A percentile compares a stretch with the other conserved stretches of the same genome.
phyloP scores from a whole-genome alignment of 306 rosid genomes.

The Cicer yamashitae region DNA sequence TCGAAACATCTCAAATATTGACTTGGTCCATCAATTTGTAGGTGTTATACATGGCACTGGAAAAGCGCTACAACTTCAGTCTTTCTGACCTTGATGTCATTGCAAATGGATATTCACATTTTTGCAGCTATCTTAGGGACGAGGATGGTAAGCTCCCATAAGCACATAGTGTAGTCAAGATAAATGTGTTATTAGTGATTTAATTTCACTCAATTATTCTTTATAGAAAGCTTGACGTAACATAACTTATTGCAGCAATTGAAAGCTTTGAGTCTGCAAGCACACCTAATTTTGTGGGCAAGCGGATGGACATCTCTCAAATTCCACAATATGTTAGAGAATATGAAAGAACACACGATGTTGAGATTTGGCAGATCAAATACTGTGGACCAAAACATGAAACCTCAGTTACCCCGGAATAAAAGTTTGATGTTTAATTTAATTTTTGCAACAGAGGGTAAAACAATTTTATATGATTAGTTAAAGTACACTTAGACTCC shows the following conservation, averaged over 20 bases:
- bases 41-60: constrained; percentile 81
- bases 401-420: constrained; percentile 34
- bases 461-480: not conserved
- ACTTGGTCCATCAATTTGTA: constrained; percentile 44
- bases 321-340: constrained; percentile 72
- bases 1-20: constrained; percentile 16
- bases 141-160: constrained; percentile 59
- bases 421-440: constrained; percentile 18
- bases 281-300: constrained; percentile 61
- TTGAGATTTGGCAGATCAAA: constrained; percentile 84
- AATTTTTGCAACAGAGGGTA: too few species aligned
- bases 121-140: constrained; percentile 64
- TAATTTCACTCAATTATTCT: constrained; percentile 12
- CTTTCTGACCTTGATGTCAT: constrained; percentile 76
- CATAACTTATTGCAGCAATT: constrained; percentile 54
- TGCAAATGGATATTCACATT: constrained; percentile 82
- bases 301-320: constrained; percentile 59
- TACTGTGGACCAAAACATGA: constrained; percentile 45
- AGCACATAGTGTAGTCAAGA: constrained; percentile 30
- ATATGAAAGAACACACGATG: constrained; percentile 76
- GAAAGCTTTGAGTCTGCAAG: constrained; percentile 38
- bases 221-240: constrained; percentile 34
- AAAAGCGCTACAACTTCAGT: constrained; percentile 92
- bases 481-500: not conserved
- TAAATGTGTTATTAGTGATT: not conserved